phyloP scores from a whole-genome alignment of 768 basidiomycete genomes.

The Xerocomellus intermedius region DNA sequence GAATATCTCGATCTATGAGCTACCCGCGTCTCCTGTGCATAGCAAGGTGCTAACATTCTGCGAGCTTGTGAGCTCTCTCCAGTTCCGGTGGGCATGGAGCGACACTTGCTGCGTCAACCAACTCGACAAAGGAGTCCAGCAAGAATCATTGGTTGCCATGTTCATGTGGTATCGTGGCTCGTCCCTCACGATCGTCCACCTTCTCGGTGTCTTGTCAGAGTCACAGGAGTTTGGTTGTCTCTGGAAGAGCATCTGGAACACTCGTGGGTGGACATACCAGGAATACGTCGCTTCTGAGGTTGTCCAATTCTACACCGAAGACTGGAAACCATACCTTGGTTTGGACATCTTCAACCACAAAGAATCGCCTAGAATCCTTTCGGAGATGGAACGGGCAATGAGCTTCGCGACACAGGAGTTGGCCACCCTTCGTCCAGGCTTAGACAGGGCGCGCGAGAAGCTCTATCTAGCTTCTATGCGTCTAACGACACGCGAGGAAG shows the following conservation, averaged over 20 bases:
- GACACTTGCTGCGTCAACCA: constrained; percentile 11
- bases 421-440: not conserved
- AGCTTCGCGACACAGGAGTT: not conserved
- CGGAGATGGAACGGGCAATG: not conserved
- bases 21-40: not conserved
- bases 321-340: constrained; percentile 7
- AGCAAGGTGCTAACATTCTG: constrained; percentile 1
- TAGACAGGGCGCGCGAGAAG: constrained; percentile 9
- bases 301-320: constrained; percentile 10
- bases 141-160: constrained; percentile 13
- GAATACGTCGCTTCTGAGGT: constrained; percentile 3
- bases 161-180: constrained; percentile 11
- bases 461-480: constrained; percentile 5
- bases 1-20: too few species aligned
- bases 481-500: not conserved
- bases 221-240: not conserved
- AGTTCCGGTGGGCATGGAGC: constrained; percentile 7
- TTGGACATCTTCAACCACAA: constrained; percentile 5
- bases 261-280: constrained; percentile 11
- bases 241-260: constrained; percentile 6
- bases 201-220: not conserved
- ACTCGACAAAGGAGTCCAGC: not conserved
- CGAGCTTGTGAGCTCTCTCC: not conserved
- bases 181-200: constrained; percentile 5
- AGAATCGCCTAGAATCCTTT: not conserved